Evolutionary conservation across 306 rosid genomes (phyloP), one percentile per base, ranked within the genome.

Genomic region (Begonia loranthoides): DNA sequence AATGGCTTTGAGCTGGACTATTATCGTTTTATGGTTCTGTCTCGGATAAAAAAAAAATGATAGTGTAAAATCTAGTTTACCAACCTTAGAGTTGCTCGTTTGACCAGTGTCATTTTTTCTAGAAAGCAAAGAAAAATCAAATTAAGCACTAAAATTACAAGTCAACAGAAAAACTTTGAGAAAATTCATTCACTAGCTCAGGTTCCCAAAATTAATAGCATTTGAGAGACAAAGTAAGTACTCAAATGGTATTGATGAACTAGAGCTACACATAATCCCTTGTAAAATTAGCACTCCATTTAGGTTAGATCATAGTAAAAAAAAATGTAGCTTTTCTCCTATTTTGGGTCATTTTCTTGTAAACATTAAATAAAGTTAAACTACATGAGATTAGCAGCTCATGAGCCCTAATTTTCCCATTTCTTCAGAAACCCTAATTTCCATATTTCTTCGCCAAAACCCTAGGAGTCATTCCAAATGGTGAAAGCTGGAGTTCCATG

Each of bases 391-490:
- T 10, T 5, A 43, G 45, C 13, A 56, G 33, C 28, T 41, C 13
- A 16, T 41, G 11, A 49, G 5, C 36, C 36, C 36, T 28, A 28
- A 28, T 3, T 28, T 28, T 7, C 12, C 9, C 15, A 15, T 9
- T 39, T n/a, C 38, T 55, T 36, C 8, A 28, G 6, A 28, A 28
- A 28, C 36, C 36, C 36, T 28, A 28, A 28, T 28, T 28, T 28
- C 36, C 6, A 5, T 28, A 28, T 28, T 28, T 28, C 36, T 28
- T 28, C 36, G 5, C 5, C 36, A 28, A 28, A 28, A 28, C 36
- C 36, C 44, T 64, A 80, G 28, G 79, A 54, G 54, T 87, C 95
- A 62, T 82, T 78, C 79, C 82, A 79, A n/a, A 82, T 73, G 0
- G 83, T 68, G 74, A 79, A 86, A 4, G 85, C 76, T 22, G 82